phyloP scores from a whole-genome alignment of 1,139 yeast species.

The Zygoascus sp. region DNA sequence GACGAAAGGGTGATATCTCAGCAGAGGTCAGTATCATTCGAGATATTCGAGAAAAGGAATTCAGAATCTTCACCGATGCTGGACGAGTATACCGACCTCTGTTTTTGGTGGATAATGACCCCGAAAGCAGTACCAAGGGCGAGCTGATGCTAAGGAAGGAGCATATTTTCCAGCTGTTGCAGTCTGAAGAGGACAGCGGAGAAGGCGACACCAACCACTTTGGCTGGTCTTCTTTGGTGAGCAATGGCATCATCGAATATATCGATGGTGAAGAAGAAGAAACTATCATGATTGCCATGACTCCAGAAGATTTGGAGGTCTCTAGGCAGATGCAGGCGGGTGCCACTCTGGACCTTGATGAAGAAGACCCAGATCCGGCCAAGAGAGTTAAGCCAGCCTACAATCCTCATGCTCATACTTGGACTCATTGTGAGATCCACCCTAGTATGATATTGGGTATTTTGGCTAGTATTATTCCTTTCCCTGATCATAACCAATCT shows the following conservation, averaged over 20 bases:
- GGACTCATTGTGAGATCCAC: conserved; percentile 98
- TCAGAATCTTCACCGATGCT: conserved; percentile 94
- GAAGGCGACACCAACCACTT: conserved; percentile 38
- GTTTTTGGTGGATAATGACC: conserved; percentile 82
- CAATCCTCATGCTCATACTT: conserved; percentile 69
- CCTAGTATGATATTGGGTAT: conserved; percentile 99
- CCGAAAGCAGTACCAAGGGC: conserved; percentile 64
- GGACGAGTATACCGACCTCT: conserved; percentile 97
- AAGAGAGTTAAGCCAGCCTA: conserved; percentile 76
- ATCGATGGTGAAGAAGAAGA: conserved; percentile 98
- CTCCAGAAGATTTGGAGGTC: conserved; percentile 90
- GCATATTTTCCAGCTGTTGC: conserved; percentile 66
- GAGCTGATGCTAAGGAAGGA: conserved; percentile 81
- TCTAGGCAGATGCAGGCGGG: conserved; percentile 51
- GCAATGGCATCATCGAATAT: conserved; percentile 86
- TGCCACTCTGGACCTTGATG: conserved; percentile 32
- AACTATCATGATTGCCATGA: conserved; percentile 97
- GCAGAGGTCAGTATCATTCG: conserved; percentile 96
- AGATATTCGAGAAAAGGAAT: conserved; percentile 94
- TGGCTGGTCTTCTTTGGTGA: conserved; percentile 82
- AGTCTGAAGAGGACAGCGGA: conserved; percentile 46
- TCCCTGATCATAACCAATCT: conserved; percentile 99
- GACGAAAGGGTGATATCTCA: conserved; percentile 94
- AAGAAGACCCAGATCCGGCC: conserved; percentile 66
- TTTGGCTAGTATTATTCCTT: conserved; percentile 97